Percentiles rank a stretch among this genome's conserved stretches.
phyloP scores from a whole-genome alignment of 352 stramenopile species.

The Phytophthora pseudosyringae region DNA sequence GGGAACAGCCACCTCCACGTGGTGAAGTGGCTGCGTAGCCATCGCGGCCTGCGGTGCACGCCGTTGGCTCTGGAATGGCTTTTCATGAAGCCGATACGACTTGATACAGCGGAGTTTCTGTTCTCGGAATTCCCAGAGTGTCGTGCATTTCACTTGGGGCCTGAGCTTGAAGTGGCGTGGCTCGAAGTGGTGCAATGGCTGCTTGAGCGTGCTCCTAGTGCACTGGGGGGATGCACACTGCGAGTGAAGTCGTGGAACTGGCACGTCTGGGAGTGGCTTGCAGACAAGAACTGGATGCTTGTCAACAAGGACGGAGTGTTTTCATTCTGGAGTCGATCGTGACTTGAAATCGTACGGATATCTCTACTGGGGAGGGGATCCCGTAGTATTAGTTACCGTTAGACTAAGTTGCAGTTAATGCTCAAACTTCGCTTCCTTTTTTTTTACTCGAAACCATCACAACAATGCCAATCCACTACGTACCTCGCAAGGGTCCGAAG shows the following conservation, averaged over 20 bases:
- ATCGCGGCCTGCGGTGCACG: conserved; percentile 5
- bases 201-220: neutral
- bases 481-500: no score
- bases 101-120: conserved; percentile 1
- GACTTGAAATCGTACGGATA: no score
- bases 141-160: conserved; percentile 1
- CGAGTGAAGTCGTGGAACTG: conserved; percentile 4
- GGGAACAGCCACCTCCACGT: conserved; percentile 1
- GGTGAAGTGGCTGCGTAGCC: conserved; percentile 8
- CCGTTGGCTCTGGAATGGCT: neutral
- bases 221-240: neutral
- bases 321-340: neutral
- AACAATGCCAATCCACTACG: no score
- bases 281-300: neutral
- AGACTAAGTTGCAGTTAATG: no score
- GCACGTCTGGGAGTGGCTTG: conserved; percentile 1
- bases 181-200: conserved; percentile 10
- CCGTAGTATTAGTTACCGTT: no score
- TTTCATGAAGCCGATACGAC: neutral
- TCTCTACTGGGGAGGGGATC: no score
- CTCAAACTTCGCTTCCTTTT: no score
- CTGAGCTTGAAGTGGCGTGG: neutral
- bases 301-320: neutral
- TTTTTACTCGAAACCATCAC: no score
- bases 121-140: conserved; percentile 7